phyloP scores from a whole-genome alignment of 2,329 filamentous ascomycete genomes.

The Fusarium coffeatum region DNA sequence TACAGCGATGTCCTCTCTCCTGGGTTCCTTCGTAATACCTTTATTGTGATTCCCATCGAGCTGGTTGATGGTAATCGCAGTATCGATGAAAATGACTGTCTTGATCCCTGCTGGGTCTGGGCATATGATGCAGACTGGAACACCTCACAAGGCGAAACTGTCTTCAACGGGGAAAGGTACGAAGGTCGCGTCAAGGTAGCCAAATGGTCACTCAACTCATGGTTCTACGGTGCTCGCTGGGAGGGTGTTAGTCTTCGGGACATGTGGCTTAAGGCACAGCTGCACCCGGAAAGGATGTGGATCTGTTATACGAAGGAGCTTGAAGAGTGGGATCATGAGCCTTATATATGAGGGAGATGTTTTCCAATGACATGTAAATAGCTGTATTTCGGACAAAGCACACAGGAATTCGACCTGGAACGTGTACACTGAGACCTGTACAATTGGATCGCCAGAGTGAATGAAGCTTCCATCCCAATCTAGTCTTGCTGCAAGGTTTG shows the following conservation, averaged over 20 bases:
- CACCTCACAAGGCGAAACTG: neutral
- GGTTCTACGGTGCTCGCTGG: slow-evolving; percentile 40
- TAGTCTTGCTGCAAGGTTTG: no score
- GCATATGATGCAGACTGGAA: slow-evolving; percentile 40
- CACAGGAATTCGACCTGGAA: no score
- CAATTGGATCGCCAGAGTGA: no score
- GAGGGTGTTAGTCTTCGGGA: slow-evolving; percentile 22
- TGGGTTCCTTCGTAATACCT: slow-evolving; percentile 27
- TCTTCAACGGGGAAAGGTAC: slow-evolving; percentile 19
- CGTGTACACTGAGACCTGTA: no score
- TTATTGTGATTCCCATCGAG: slow-evolving; percentile 27
- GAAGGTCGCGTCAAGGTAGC: slow-evolving; percentile 32
- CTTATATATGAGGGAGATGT: neutral
- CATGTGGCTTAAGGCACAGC: neutral
- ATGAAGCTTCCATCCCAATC: no score
- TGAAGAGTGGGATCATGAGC: slow-evolving; percentile 24
- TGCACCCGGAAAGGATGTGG: neutral
- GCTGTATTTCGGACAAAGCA: no score
- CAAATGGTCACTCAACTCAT: slow-evolving; percentile 9
- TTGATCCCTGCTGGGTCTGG: slow-evolving; percentile 35
- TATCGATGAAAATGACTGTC: neutral
- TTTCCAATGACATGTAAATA: no score
- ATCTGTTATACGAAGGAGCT: neutral
- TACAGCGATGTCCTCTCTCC: neutral
- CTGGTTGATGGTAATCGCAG: slow-evolving; percentile 5